Conservation (phyloP, 805 yeast genomes). For the Saccharomycopsis sp. region DNA sequence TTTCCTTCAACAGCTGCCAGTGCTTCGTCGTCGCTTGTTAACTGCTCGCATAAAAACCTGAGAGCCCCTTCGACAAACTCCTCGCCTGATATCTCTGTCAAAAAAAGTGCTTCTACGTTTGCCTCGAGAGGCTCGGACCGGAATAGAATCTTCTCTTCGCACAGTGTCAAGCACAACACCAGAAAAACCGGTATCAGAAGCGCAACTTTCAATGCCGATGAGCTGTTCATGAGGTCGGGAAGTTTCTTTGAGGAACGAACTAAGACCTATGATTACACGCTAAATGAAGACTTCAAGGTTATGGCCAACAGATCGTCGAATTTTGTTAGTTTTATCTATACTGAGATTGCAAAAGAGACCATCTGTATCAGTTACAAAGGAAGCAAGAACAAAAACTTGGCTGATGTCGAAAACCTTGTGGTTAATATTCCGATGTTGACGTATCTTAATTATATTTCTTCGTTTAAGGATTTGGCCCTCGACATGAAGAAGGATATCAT, state of each 20-base stretch:
- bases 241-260: neutral
- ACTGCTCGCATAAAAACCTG: neutral
- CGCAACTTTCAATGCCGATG: neutral
- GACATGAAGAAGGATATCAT: conserved; percentile 51
- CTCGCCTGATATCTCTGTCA: neutral
- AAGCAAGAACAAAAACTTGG: conserved; percentile 45
- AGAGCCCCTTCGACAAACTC: neutral
- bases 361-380: conserved; percentile 67
- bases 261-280: neutral
- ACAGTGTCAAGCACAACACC: neutral
- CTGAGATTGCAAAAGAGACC: conserved; percentile 41
- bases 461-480: conserved; percentile 46
- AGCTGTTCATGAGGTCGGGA: neutral
- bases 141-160: neutral
- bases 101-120: neutral
- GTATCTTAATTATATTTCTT: conserved; percentile 48
- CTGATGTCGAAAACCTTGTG: conserved; percentile 51
- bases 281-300: conserved; percentile 24
- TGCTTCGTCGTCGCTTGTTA: conserved; percentile 16
- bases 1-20: conserved; percentile 31
- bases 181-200: neutral
- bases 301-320: conserved; percentile 71
- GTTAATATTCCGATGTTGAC: conserved; percentile 45
- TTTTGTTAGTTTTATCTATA: conserved; percentile 54
- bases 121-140: neutral